Base-by-base conservation (phyloP, 345 rosid species). In the Murraya koenigii region DNA sequence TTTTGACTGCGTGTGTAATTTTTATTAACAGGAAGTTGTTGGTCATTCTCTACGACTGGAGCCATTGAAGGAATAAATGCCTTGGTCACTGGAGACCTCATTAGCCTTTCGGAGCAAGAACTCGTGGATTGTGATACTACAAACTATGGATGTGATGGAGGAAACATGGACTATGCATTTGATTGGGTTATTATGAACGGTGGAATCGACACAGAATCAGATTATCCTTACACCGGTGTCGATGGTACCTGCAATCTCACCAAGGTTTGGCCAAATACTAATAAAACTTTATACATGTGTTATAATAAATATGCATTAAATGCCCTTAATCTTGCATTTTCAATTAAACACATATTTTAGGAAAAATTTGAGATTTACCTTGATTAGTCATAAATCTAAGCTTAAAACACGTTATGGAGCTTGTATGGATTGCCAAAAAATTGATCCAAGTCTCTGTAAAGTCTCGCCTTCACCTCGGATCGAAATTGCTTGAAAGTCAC, bases 1-100 rank as follows among this genome's bases (percentile, higher is more conserved):
- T 60, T 2, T 30, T 22, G 33, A n/a, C 41, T 32, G 15, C 11
- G 15, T n/a, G 23, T 30, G 41, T 78, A 38, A 8, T 36, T 8
- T 39, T 39, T 61, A 3, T 69, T 38, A 3, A 26, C 85, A 91
- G 95, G 96, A 79, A 91, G 96, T 77, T 91, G 96, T 68, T 91
- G 96, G 96, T 73, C 96, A 39, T 91, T 91, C 78, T 89, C 96
- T 26, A 30, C 91, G 8, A 89, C 96, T 9, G 93, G 96, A 41
- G 89, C 93, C 39, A 88, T 90, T 6, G 96, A 91, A 86, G 92
- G 89, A 41, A 87, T 91, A 62, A 90, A 88, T 75, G 93, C 92
- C 35, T 79, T 91, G 33, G 88, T 76, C 32, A 86, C 84, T 0
- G 90, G 91, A 44, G 84, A 88, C 80, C 90, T 91, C 0, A 15